A percentile compares a stretch with the other conserved stretches of the same genome.
phyloP scores from a whole-genome alignment of 768 basidiomycete genomes.

The Calocybe indica region DNA sequence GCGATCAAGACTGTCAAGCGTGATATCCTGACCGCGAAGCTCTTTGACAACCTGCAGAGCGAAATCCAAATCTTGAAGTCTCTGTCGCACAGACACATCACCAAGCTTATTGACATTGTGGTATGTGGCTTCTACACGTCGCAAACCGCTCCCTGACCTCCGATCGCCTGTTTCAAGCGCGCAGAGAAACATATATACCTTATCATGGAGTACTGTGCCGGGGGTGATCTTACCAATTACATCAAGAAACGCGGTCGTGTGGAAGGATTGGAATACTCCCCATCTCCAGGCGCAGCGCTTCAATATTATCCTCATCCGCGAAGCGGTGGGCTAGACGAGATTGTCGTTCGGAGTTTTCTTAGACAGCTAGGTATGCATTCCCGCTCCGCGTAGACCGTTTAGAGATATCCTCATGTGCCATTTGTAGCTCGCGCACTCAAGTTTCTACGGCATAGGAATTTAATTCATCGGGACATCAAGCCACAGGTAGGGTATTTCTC shows the following conservation, averaged over 20 bases:
- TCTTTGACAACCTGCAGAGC: slow-evolving; percentile 96
- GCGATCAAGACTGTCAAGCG: slow-evolving; percentile 95
- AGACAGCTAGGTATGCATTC: slow-evolving; percentile 52
- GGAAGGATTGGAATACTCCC: slow-evolving; percentile 79
- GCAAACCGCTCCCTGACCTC: background rate
- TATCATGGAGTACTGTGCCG: slow-evolving; percentile 96
- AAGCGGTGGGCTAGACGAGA: slow-evolving; percentile 85
- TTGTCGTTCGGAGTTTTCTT: slow-evolving; percentile 87
- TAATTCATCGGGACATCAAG: slow-evolving; percentile 97
- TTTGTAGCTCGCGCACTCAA: slow-evolving; percentile 81
- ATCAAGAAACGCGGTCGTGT: slow-evolving; percentile 97
- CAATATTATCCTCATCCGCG: slow-evolving; percentile 90
- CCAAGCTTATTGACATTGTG: slow-evolving; percentile 87
- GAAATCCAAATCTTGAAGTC: slow-evolving; percentile 97
- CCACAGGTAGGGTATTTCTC: slow-evolving; percentile 57
- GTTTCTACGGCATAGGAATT: slow-evolving; percentile 80
- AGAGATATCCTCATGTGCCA: background rate
- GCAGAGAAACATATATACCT: slow-evolving; percentile 83
- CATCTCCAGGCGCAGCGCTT: slow-evolving; percentile 59
- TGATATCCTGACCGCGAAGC: slow-evolving; percentile 82
- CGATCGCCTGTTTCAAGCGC: slow-evolving; percentile 32
- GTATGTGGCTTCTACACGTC: slow-evolving; percentile 34
- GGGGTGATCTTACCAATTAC: slow-evolving; percentile 93
- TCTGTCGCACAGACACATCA: slow-evolving; percentile 89
- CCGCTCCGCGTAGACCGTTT: background rate